These are phyloP conservation scores for Cyberlindnera xylosilytica DNA, from an alignment of 805 yeast species.

Conservation along the genomic window DNA sequence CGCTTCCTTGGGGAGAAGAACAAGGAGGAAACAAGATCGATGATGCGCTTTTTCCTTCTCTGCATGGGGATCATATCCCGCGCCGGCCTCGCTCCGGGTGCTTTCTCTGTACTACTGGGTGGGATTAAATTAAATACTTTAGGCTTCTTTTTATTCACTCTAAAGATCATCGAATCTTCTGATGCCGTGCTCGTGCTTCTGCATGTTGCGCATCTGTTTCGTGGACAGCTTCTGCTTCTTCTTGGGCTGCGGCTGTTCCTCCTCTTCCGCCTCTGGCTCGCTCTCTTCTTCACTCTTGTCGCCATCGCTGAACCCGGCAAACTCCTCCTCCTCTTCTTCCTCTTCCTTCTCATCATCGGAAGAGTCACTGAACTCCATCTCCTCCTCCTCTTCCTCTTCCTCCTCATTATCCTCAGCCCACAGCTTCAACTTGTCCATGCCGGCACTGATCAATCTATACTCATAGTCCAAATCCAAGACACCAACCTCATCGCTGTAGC, in stretches of 20 bases:
- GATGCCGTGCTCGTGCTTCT: conserved; percentile 61
- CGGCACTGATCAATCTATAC: conserved; percentile 76
- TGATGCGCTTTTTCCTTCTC: no score
- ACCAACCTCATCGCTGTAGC: conserved; percentile 68
- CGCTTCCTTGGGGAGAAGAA: background rate
- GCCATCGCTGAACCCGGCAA: conserved; percentile 14
- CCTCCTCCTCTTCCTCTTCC: conserved; percentile 28
- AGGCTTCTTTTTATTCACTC: no score
- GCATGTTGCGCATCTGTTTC: conserved; percentile 46
- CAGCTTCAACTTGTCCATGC: conserved; percentile 76
- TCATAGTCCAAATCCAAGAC: conserved; percentile 76
- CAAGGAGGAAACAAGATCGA: background rate
- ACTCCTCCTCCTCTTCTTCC: conserved; percentile 18
- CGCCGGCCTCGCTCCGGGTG: no score
- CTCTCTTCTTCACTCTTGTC: conserved; percentile 20
- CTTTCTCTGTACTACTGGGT: no score
- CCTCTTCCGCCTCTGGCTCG: conserved; percentile 22
- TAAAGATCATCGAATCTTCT: conserved; percentile 59
- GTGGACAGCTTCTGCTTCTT: conserved; percentile 35
- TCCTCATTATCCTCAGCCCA: conserved; percentile 53
- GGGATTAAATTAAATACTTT: no score
- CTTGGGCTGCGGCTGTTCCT: conserved; percentile 32
- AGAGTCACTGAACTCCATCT: conserved; percentile 55
- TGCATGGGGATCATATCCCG: no score
- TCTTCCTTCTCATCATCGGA: conserved; percentile 29